Evolutionary conservation across 2,329 filamentous ascomycete species (phyloP), one percentile per base, ranked within the genome.

Genomic region (Nectriaceae sp.): DNA sequence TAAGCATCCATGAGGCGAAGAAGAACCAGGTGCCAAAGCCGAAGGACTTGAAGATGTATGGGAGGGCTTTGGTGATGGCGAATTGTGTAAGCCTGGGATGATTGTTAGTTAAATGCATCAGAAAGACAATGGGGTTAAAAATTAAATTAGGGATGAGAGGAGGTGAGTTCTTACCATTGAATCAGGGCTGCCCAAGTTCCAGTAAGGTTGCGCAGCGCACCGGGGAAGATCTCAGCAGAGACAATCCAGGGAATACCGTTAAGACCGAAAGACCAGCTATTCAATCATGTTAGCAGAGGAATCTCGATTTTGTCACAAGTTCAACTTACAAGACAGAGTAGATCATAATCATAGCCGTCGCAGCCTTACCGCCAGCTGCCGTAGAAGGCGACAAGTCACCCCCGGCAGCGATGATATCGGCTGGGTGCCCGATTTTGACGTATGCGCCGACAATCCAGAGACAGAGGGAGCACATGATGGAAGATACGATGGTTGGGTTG

Each of bases 11-110:
- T 3, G 70, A 70, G 1, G 76, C 79, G 53, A 83, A 83, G 66
- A 82, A 80, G 64, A 80, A 80, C 69, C 77, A 82, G 2, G 76
- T 77, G 4, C 79, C 79, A 56, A 74, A 81, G 19, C 68, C 66
- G 10, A 75, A 64, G 0, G 66, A 67, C 36, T 61, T 67, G 52
- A 75, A 71, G 38, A 77, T 76, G 49, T 75, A 75, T 0, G 73
- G 73, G 2, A 75, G 60, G 0, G 72, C 65, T 47, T 74, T 74
- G 10, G 71, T 73, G 45, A 76, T 71, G 48, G 66, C 63, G 43
- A 75, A 75, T 36, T 74, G 71, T 4, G 65, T 67, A n/a, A 70
- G 58, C 71, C 37, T 39, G 16, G 8, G n/a, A n/a, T 20, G 16
- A 39, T 39, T 10, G n/a, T 39, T 10, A 39, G 19, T 11, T 26